Evolutionary conservation across 2,329 filamentous ascomycete species (phyloP).

Genomic region (Myriosclerotinia scirpicola): DNA sequence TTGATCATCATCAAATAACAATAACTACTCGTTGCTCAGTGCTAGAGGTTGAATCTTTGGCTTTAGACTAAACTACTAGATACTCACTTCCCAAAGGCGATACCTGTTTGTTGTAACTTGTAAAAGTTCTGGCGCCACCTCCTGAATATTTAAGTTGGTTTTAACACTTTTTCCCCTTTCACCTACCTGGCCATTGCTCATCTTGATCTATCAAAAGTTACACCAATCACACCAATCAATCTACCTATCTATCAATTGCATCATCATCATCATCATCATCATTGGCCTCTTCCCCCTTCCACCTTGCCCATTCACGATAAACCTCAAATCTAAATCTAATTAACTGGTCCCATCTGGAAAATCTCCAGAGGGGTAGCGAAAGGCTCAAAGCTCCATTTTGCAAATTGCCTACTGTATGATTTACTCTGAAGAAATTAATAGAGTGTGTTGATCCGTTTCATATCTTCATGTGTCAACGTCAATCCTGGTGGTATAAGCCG

Average conservation of each 20-base stretch:
- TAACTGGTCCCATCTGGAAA: not conserved
- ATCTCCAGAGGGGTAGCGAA: slow-evolving; percentile 7
- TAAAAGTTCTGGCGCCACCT: slow-evolving; percentile 8
- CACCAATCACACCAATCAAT: not conserved
- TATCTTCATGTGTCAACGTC: slow-evolving; percentile 7
- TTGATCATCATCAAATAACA: too few relatives aligned
- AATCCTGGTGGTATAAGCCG: slow-evolving; percentile 8
- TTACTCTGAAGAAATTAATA: slow-evolving; percentile 14
- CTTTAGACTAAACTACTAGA: not conserved
- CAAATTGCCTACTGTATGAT: slow-evolving; percentile 7
- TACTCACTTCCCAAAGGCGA: not conserved
- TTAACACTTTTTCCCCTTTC: not conserved
- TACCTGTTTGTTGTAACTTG: not conserved
- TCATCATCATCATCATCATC: not conserved
- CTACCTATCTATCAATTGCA: not conserved
- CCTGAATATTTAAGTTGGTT: too few relatives aligned
- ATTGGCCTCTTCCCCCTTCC: not conserved
- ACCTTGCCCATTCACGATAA: not conserved
- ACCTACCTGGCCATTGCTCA: not conserved
- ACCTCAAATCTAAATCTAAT: slow-evolving; percentile 12
- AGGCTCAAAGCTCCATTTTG: not conserved
- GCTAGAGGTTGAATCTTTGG: not conserved
- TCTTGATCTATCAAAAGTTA: slow-evolving; percentile 1
- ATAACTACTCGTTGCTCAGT: too few relatives aligned
- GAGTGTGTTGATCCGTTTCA: slow-evolving; percentile 22